Conservation (phyloP, 2,329 filamentous ascomycete species). For the Penicillium vulpinum region DNA sequence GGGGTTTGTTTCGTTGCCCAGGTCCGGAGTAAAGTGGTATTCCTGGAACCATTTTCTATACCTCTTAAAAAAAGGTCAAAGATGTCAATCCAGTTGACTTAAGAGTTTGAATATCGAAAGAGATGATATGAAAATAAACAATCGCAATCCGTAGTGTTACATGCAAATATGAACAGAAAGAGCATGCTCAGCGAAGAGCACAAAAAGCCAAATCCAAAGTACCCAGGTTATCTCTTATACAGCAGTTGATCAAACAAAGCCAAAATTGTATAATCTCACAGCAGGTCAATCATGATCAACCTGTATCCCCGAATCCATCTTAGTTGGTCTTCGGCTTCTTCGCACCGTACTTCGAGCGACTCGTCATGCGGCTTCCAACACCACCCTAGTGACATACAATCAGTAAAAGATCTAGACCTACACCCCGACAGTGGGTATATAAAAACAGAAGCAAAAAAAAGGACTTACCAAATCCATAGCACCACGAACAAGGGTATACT, state of each 20-base stretch:
- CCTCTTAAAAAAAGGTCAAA: neutral
- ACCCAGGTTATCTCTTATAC: neutral
- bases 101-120: neutral
- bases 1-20: slow-evolving; percentile 15
- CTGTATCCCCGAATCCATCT: neutral
- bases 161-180: slow-evolving; percentile 10
- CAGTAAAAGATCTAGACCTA: slow-evolving; percentile 19
- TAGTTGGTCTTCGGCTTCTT: slow-evolving; percentile 92
- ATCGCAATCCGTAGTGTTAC: slow-evolving; percentile 11
- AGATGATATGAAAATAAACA: neutral
- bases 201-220: neutral
- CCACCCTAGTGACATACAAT: slow-evolving; percentile 65
- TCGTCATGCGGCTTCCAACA: slow-evolving; percentile 78
- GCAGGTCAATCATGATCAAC: neutral
- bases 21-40: slow-evolving; percentile 20
- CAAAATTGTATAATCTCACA: slow-evolving; percentile 9
- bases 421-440: neutral
- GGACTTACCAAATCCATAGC: slow-evolving; percentile 84
- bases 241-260: neutral
- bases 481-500: slow-evolving; percentile 89
- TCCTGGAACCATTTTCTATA: slow-evolving; percentile 13
- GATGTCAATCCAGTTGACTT: neutral
- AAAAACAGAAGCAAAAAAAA: neutral
- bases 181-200: slow-evolving; percentile 3
- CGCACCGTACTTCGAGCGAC: slow-evolving; percentile 93